Percentiles rank a stretch among this genome's conserved stretches.
Evolutionary conservation across 768 basidiomycete genomes (phyloP).

Genomic region (Lactarius trivialis): DNA sequence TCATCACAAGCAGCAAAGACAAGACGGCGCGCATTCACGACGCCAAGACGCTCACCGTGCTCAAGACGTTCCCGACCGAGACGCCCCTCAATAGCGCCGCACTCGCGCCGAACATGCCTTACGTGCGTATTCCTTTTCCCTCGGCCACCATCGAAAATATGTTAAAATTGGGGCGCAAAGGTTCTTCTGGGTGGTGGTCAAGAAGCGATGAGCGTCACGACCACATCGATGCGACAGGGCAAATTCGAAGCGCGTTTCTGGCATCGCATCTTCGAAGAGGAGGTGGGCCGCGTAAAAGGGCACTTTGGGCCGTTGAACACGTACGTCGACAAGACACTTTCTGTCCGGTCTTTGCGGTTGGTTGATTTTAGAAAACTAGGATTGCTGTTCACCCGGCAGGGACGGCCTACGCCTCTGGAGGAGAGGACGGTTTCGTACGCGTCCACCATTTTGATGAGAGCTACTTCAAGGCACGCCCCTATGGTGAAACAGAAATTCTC

Average conservation of each 20-base stretch:
- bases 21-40: constrained; percentile 94
- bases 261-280: constrained; percentile 96
- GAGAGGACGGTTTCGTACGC: constrained; percentile 93
- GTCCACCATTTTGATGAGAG: constrained; percentile 93
- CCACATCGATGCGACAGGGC: constrained; percentile 86
- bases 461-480: constrained; percentile 88
- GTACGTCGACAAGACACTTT: constrained; percentile 44
- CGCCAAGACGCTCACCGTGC: constrained; percentile 77
- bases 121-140: constrained; percentile 43
- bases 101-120: constrained; percentile 76
- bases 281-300: constrained; percentile 94
- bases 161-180: constrained; percentile 32
- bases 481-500: constrained; percentile 73
- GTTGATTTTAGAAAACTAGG: constrained; percentile 38
- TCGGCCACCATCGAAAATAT: background rate
- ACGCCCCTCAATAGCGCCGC: constrained; percentile 94
- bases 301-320: constrained; percentile 97
- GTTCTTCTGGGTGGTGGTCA: constrained; percentile 94
- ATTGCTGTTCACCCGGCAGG: constrained; percentile 91
- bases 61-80: constrained; percentile 91
- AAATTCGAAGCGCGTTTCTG: constrained; percentile 98
- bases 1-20: constrained; percentile 94
- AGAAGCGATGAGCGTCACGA: constrained; percentile 96
- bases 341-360: constrained; percentile 12
- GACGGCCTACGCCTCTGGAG: constrained; percentile 85